phyloP scores from a whole-genome alignment of 2,329 filamentous ascomycete species.

The Chlorencoelia australis region DNA sequence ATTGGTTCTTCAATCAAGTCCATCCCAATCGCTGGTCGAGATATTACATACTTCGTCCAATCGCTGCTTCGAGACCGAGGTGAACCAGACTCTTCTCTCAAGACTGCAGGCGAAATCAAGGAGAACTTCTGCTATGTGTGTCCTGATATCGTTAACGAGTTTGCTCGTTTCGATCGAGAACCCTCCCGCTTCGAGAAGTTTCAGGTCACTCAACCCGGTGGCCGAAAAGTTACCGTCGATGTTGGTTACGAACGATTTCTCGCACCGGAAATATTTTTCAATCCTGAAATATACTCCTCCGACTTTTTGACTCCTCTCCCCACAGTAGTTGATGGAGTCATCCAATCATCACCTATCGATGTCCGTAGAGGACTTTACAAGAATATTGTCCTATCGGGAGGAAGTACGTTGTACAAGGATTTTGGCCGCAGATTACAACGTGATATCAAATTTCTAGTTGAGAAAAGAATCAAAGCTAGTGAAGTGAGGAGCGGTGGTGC shows the following conservation, averaged over 20 bases:
- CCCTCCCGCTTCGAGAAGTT: slow-evolving; percentile 87
- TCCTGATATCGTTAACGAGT: slow-evolving; percentile 98
- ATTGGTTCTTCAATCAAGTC: slow-evolving; percentile 99
- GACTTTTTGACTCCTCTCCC: slow-evolving; percentile 95
- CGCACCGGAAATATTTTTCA: slow-evolving; percentile 99
- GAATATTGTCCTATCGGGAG: slow-evolving; percentile 97
- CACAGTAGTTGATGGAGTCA: slow-evolving; percentile 88
- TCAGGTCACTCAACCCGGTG: slow-evolving; percentile 75
- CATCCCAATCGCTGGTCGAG: slow-evolving; percentile 92
- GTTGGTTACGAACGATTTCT: slow-evolving; percentile 97
- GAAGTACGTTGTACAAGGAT: slow-evolving; percentile 96
- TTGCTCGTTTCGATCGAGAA: slow-evolving; percentile 86
- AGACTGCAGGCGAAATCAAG: slow-evolving; percentile 97
- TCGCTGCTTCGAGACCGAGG: slow-evolving; percentile 90
- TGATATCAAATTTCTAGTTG: slow-evolving; percentile 93
- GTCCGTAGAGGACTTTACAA: slow-evolving; percentile 96
- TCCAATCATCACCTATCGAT: slow-evolving; percentile 95
- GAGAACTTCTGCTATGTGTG: slow-evolving; percentile 98
- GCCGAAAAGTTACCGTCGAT: slow-evolving; percentile 75
- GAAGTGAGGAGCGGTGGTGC: slow-evolving; percentile 82
- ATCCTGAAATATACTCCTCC: slow-evolving; percentile 98
- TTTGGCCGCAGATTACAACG: slow-evolving; percentile 92
- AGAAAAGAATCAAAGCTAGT: slow-evolving; percentile 83
- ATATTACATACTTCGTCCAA: slow-evolving; percentile 98
- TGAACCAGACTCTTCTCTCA: slow-evolving; percentile 91